These are phyloP conservation scores for Rhododendron griersonianum DNA, from an alignment of 148 eudicot species.

Conservation along the genomic window DNA sequence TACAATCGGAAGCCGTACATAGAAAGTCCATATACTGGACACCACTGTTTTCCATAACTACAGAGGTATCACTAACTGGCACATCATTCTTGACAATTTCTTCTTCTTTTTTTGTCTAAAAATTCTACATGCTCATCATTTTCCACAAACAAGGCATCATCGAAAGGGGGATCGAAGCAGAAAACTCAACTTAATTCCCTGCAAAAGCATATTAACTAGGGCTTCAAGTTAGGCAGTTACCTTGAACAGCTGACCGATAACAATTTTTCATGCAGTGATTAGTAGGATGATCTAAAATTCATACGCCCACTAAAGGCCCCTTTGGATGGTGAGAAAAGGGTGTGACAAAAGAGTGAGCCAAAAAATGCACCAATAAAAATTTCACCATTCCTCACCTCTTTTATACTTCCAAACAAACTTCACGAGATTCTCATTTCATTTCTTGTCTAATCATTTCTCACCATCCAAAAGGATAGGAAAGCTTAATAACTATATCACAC, in stretches of 20 bases:
- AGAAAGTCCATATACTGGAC: not conserved
- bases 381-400: not conserved
- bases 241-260: not conserved
- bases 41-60: not conserved
- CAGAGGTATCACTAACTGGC: not conserved
- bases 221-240: not conserved
- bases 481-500: not conserved
- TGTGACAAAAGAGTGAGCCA: not conserved
- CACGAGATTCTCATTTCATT: not conserved
- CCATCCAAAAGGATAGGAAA: not conserved
- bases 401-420: not conserved
- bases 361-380: not conserved
- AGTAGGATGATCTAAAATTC: not conserved
- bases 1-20: not conserved
- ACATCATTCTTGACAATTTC: not conserved
- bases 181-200: not conserved
- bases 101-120: not conserved
- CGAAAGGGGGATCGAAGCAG: not conserved
- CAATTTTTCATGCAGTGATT: not conserved
- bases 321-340: not conserved
- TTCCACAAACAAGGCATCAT: not conserved
- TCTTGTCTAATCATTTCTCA: not conserved
- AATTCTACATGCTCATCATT: not conserved
- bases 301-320: not conserved
- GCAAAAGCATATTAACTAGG: not conserved